phyloP scores from a whole-genome alignment of 73 alveolate species.

The Durusdinium trenchii region DNA sequence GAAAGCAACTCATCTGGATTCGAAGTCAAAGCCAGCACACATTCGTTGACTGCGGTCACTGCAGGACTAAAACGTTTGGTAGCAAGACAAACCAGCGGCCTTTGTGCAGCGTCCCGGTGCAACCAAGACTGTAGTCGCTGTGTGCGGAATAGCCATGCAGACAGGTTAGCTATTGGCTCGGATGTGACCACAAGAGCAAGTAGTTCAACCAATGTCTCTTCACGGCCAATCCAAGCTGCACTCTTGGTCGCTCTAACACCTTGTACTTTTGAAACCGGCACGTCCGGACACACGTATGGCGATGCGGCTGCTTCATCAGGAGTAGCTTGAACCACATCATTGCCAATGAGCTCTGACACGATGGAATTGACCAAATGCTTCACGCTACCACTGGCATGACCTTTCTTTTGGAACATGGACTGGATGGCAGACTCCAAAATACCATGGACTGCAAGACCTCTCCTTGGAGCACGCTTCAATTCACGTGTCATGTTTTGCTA shows the following conservation, averaged over 20 bases:
- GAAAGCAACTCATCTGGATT: neutral
- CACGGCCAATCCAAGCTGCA: neutral
- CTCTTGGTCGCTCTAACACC: neutral
- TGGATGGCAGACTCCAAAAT: too few species aligned
- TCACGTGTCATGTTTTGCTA: too few species aligned
- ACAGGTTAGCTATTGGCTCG: neutral
- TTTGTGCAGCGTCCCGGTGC: too few species aligned
- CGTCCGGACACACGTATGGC: neutral
- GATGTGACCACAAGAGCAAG: neutral
- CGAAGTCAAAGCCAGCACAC: neutral
- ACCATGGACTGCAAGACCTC: too few species aligned
- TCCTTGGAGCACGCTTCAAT: too few species aligned
- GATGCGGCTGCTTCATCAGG: neutral
- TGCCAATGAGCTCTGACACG: too few species aligned
- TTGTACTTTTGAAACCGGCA: neutral
- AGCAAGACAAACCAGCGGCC: constrained; percentile 1
- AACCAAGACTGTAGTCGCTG: neutral
- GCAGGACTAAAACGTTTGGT: neutral
- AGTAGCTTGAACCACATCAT: too few species aligned
- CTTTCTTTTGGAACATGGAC: too few species aligned
- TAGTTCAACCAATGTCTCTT: neutral
- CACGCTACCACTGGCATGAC: too few species aligned
- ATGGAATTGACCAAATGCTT: too few species aligned
- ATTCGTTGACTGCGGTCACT: neutral
- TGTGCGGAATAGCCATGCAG: neutral